Percentiles rank a stretch among this genome's conserved stretches.
Conservation (phyloP, 768 basidiomycete species). For the Kwoniella sp. region DNA sequence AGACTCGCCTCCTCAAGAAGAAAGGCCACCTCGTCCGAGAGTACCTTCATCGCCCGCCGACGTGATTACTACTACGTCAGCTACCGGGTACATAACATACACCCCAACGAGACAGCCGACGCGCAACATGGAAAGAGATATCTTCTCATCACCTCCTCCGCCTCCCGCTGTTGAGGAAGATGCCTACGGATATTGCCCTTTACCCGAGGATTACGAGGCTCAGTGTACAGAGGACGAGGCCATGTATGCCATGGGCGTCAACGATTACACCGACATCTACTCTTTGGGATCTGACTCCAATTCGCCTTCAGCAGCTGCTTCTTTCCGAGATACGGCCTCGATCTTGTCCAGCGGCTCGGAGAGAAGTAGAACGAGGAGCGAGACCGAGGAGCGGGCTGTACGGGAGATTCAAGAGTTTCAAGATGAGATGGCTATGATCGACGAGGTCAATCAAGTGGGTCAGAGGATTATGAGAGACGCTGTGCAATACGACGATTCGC, state of each 20-base stretch:
- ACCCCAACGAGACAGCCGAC: conserved; percentile 6
- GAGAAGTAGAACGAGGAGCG: conserved; percentile 10
- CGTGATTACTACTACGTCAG: conserved; percentile 2
- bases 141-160: conserved; percentile 12
- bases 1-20: conserved; percentile 34
- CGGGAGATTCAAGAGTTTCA: conserved; percentile 20
- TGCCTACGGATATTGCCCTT: conserved; percentile 42
- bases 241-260: conserved; percentile 24
- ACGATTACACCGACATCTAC: conserved; percentile 24
- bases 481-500: conserved; percentile 16
- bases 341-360: not conserved
- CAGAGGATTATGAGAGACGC: conserved; percentile 18
- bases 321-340: conserved; percentile 4
- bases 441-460: conserved; percentile 18
- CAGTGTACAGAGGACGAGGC: conserved; percentile 43
- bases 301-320: conserved; percentile 10
- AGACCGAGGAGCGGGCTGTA: conserved; percentile 15
- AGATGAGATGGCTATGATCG: conserved; percentile 11
- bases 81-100: conserved; percentile 15
- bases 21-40: conserved; percentile 27
- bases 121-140: not conserved
- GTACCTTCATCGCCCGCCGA: conserved; percentile 13
- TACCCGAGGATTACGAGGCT: conserved; percentile 48
- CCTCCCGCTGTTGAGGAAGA: conserved; percentile 34
- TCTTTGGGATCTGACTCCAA: conserved; percentile 21